Base-by-base conservation (phyloP, 768 basidiomycete genomes). In the Hydnum rufescens region DNA sequence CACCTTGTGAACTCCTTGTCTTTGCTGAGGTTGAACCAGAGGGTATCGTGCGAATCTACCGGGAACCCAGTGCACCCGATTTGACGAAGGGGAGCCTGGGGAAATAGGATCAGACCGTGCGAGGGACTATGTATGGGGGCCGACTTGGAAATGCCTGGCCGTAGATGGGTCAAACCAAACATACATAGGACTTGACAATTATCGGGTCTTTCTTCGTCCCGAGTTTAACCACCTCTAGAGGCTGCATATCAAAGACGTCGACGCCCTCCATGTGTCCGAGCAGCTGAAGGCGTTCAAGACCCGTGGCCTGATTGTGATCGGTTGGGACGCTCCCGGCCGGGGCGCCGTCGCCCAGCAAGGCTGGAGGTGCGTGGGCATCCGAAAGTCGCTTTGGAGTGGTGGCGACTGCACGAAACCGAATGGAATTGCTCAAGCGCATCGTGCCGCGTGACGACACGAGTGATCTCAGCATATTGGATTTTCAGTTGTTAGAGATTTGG, bases 21-120 rank as follows among this genome's bases (percentile, higher is more conserved):
- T 60, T 76, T 72, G 54, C 61, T 64, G 29, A 84, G 57, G 55
- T 63, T 74, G 64, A 89, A 77, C 92, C 92, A 96, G 60, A 78
- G 71, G 51, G 90, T 73, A 60, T 96, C 88, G 68, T 96, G 93
- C 31, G 89, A 92, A 67, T 97, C 93, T 43, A 83, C 86, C 5
- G 93, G 93, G 61, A 74, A 78, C 51, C 93, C 93, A 39, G 93
- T 90, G 74, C 92, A 97, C 44, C 93, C 93, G 63, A 97, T 70
- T 53, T 86, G 75, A 55, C 93, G 87, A 57, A 80, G 76, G 16
- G 49, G 26, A 32, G 13, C 25, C 49, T 50, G 2, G 16, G 36
- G 36, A 39, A 22, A 5, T 6, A n/a, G 23, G 4, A 23, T 19
- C 2, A 46, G 46, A 31, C 28, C 6, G 23, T 26, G 44, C 44